Evolutionary conservation across 2,329 filamentous ascomycete species (phyloP).

Genomic region (Aspergillaceae sp.): DNA sequence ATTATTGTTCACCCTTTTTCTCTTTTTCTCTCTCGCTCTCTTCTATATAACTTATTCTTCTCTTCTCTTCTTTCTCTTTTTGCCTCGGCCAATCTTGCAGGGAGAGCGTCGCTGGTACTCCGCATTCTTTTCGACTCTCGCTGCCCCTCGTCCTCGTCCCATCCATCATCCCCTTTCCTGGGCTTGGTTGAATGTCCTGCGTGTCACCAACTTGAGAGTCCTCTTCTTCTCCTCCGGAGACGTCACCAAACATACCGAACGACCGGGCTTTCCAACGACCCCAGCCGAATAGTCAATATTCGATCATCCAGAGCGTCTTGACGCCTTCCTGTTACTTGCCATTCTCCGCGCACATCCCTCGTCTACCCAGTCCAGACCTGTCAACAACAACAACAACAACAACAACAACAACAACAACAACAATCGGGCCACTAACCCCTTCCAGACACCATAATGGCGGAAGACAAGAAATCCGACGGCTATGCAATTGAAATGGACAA

Average conservation of each 20-base stretch:
- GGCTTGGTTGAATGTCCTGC: background rate
- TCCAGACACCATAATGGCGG: slow-evolving; percentile 52
- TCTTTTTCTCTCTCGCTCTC: slow-evolving; percentile 3
- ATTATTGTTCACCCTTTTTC: background rate
- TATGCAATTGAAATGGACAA: slow-evolving; percentile 64
- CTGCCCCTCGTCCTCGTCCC: background rate
- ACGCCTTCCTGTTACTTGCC: too few relatives aligned
- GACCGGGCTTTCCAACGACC: too few relatives aligned
- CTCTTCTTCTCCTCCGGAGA: background rate
- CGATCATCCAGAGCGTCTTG: too few relatives aligned
- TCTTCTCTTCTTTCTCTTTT: background rate
- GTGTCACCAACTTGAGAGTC: background rate
- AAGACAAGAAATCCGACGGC: slow-evolving; percentile 81
- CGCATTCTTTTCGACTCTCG: background rate
- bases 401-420: too few relatives aligned
- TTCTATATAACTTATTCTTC: background rate
- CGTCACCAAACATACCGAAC: too few relatives aligned
- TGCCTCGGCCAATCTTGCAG: background rate
- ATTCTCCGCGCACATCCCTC: background rate
- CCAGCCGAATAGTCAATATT: too few relatives aligned
- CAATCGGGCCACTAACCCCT: slow-evolving; percentile 1
- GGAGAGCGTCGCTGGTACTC: background rate
- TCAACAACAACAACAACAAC: too few relatives aligned
- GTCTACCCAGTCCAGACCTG: background rate
- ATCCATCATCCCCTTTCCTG: background rate